A percentile compares a stretch with the other conserved stretches of the same genome.
Conservation (phyloP, 2,329 filamentous ascomycete genomes). For the Botrytis fragariae region DNA sequence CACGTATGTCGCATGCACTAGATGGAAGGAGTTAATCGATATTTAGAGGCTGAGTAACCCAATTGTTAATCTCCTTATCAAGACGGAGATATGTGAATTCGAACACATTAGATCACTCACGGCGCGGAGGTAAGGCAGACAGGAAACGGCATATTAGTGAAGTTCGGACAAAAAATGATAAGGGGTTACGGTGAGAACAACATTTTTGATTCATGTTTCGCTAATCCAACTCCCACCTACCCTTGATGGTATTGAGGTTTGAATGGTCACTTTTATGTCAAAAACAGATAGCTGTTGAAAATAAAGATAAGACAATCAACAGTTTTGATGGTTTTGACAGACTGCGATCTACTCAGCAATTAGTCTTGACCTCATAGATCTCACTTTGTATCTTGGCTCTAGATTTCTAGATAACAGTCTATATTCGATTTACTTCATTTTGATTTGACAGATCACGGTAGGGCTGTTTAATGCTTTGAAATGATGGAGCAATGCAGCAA, state of each 20-base stretch:
- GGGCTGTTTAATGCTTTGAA: background rate
- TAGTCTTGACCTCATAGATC: background rate
- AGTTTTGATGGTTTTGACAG: background rate
- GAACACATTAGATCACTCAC: background rate
- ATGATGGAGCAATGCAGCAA: background rate
- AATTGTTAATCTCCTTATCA: background rate
- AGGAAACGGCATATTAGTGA: background rate
- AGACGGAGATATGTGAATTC: background rate
- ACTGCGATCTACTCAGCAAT: background rate
- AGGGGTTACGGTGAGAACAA: background rate
- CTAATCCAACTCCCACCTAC: background rate
- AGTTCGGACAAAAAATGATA: background rate
- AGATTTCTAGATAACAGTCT: background rate
- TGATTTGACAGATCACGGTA: conserved; percentile 4
- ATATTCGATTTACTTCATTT: background rate
- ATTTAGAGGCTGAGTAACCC: background rate
- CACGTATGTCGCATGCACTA: background rate
- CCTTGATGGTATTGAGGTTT: background rate
- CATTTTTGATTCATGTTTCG: background rate
- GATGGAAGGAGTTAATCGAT: background rate
- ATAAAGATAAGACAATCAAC: background rate
- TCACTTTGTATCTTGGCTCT: background rate
- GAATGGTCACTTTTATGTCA: background rate
- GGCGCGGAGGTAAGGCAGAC: background rate
- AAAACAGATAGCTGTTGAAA: background rate